Base-by-base conservation (phyloP, 352 stramenopile species). In the Peronospora destructor region DNA sequence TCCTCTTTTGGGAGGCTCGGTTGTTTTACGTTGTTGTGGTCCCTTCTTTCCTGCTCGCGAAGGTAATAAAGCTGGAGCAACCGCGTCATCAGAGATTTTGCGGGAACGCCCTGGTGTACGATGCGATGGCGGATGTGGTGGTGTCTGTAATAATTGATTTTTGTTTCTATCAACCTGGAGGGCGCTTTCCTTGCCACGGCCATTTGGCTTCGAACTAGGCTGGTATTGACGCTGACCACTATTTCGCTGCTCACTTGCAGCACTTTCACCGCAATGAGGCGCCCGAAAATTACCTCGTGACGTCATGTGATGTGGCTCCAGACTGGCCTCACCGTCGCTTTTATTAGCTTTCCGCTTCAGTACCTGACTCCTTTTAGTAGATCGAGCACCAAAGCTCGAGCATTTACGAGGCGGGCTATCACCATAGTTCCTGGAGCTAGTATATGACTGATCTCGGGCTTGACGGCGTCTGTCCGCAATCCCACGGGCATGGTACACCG, bases 301-400 rank as follows among this genome's bases (percentile, higher is more conserved):
- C 23, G 37, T 17, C 33, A 36, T 19, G 17, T 50, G 17, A 16
- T 36, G 33, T 38, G 28, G 17, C 7, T 21, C 16, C 7, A 44
- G 16, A 48, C 16, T 44, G 30, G 54, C 43, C 14, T 45, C 52
- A 10, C 2, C 17, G 16, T 56, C 52, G 14, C 23, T 55, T 26
- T 44, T 46, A 50, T 51, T 57, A 47, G 47, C 33, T 37, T 50
- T 58, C 13, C 34, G 59, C 32, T 60, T 68, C 8, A 19, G 36
- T 44, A 38, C 0, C 35, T 53, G 33, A 10, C 26, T n/a, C 17
- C 40, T 26, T 23, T 54, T 42, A 11, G 43, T 29, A 34, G 45
- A 42, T 6, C 23, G 46, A 17, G 28, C 13, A 38, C 19, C 16
- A 47, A 42, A 30, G 23, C 11, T 59, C 4, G 47, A 30, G 17